A percentile compares a stretch with the other conserved stretches of the same genome.
phyloP scores from a whole-genome alignment of 192 early-diverging fungal species.

The Coemansia sp. region DNA sequence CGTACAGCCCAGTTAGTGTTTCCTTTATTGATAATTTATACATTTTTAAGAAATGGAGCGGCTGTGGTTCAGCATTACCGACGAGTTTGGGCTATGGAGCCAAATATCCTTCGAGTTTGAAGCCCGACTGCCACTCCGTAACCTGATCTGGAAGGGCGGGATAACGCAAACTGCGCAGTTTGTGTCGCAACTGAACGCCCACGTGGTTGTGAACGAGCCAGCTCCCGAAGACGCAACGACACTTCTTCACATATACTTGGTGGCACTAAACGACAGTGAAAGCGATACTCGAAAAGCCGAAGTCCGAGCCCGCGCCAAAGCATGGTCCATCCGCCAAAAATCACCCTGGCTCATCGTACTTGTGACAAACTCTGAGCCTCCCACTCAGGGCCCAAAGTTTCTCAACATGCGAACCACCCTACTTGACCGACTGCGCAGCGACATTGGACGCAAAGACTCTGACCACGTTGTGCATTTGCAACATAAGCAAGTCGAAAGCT shows the following conservation, averaged over 20 bases:
- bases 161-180: slow-evolving; percentile 62
- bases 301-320: slow-evolving; percentile 38
- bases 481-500: slow-evolving; percentile 34
- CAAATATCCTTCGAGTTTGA: slow-evolving; percentile 65
- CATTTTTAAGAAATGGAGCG: slow-evolving; percentile 17
- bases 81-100: slow-evolving; percentile 56
- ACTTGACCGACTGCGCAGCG: slow-evolving; percentile 82
- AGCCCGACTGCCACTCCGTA: slow-evolving; percentile 74
- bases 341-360: slow-evolving; percentile 86
- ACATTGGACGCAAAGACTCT: slow-evolving; percentile 60
- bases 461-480: slow-evolving; percentile 36
- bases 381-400: slow-evolving; percentile 48
- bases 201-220: slow-evolving; percentile 9
- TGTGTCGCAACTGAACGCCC: slow-evolving; percentile 54
- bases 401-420: slow-evolving; percentile 67
- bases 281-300: slow-evolving; percentile 46
- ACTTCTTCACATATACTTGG: slow-evolving; percentile 34
- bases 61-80: slow-evolving; percentile 23
- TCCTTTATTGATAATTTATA: not conserved
- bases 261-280: slow-evolving; percentile 25
- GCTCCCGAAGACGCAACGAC: not conserved
- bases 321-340: slow-evolving; percentile 30
- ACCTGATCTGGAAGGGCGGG: slow-evolving; percentile 76
- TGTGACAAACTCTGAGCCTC: slow-evolving; percentile 56
- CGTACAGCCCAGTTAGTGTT: too few relatives aligned